Base-by-base conservation (phyloP, 2,329 filamentous ascomycete genomes). In the Cladorrhinum sp. region DNA sequence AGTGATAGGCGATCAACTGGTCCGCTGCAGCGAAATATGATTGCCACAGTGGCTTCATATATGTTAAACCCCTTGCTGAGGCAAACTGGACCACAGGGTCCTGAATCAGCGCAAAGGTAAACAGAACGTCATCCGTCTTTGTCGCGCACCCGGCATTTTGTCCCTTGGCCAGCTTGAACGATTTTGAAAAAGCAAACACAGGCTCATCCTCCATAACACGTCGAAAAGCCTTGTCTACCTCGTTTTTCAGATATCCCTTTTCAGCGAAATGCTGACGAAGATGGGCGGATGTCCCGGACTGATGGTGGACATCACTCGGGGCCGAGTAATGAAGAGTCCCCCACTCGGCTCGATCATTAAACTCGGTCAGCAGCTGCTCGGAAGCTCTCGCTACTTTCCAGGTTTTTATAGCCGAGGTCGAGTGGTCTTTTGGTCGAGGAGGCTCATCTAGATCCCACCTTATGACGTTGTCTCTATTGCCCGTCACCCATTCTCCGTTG, bases 401-500 rank as follows among this genome's bases (percentile, higher is more conserved):
- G 1, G 85, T 87, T 76, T 90, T 89, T 61, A 90, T 73, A 9
- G 60, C 51, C 6, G 71, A 72, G 23, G 76, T 73, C 5, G 62
- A 60, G 23, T 59, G 25, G n/a, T 32, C 36, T 24, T 62, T 60
- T 27, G 75, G 69, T 18, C 74, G 70, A 3, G 75, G 67, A 27
- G 76, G 67, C 50, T 75, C 75, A 57, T 79, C 76, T 53, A 92
- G 76, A 9, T 82, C 78, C 92, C 92, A 96, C 60, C 82, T 79
- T 58, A 96, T 89, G 57, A 82, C 78, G 66, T 83, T 90, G 32
- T 82, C 85, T 54, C 85, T 78, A 65, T 92, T 83, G 18, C 91
- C 91, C 69, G 88, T 95, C 62, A 92, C 88, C 91, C 91, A 96
- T 70, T 92, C 86, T 7, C 88, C 88, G 68, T 90, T 89, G 57